These are phyloP conservation scores for Neurospora discreta DNA, from an alignment of 495 filamentous ascomycete genomes.

Conservation along the genomic window DNA sequence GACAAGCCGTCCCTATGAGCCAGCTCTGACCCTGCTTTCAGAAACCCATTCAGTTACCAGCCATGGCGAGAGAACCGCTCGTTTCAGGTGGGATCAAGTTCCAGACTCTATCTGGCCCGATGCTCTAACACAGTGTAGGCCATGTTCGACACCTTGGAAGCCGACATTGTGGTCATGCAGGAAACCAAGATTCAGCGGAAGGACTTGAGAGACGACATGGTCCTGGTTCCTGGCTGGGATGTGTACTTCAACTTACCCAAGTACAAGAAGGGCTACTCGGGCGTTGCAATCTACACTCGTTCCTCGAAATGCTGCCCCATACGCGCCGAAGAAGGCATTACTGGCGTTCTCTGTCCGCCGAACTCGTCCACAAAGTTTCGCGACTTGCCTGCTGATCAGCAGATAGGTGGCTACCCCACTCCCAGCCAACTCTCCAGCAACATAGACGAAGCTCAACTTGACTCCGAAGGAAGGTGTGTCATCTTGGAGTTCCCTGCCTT, in stretches of 20 bases:
- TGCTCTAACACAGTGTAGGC: slow-evolving; percentile 16
- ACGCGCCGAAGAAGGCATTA: slow-evolving; percentile 85
- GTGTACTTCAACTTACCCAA: slow-evolving; percentile 89
- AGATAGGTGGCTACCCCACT: slow-evolving; percentile 86
- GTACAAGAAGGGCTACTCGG: slow-evolving; percentile 96
- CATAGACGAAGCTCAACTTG: slow-evolving; percentile 60
- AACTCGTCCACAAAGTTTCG: slow-evolving; percentile 64
- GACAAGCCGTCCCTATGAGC: background rate
- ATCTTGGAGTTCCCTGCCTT: slow-evolving; percentile 95
- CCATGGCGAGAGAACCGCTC: slow-evolving; percentile 84
- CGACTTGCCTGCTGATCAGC: slow-evolving; percentile 63
- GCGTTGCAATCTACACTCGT: slow-evolving; percentile 91
- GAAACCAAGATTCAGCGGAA: slow-evolving; percentile 95
- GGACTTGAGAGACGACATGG: slow-evolving; percentile 91
- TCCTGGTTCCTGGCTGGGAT: slow-evolving; percentile 90
- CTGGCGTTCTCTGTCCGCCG: slow-evolving; percentile 68
- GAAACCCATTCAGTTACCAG: slow-evolving; percentile 90
- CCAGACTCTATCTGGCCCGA: background rate
- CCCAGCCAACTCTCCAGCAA: slow-evolving; percentile 48
- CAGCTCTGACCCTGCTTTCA: slow-evolving; percentile 19
- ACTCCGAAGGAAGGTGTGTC: slow-evolving; percentile 86
- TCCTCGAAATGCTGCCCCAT: slow-evolving; percentile 81
- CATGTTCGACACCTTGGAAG: slow-evolving; percentile 91
- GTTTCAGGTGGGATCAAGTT: slow-evolving; percentile 41
- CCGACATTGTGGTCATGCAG: slow-evolving; percentile 91